These are phyloP conservation scores for Cystoderma amianthinum DNA, from an alignment of 768 basidiomycete species.

Conservation along the genomic window DNA sequence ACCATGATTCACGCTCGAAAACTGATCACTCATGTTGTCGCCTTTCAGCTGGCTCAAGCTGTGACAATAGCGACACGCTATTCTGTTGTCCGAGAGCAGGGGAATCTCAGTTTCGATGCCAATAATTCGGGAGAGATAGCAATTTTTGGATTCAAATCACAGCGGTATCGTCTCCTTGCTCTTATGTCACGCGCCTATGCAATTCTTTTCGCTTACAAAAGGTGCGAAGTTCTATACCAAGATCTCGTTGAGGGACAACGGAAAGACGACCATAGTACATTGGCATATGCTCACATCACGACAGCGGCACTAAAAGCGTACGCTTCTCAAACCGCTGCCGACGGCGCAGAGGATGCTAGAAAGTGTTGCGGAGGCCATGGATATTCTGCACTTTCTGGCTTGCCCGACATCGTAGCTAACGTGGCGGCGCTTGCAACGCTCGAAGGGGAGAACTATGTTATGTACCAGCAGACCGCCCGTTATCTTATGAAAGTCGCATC, in stretches of 20 bases:
- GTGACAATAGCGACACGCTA: slow-evolving; percentile 17
- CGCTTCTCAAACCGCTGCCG: slow-evolving; percentile 12
- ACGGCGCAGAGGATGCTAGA: slow-evolving; percentile 17
- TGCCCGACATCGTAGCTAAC: slow-evolving; percentile 11
- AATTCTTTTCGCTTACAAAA: slow-evolving; percentile 10
- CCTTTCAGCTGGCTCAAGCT: slow-evolving; percentile 17
- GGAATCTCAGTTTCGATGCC: slow-evolving; percentile 11
- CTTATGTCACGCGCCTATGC: slow-evolving; percentile 13
- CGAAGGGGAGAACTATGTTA: slow-evolving; percentile 19
- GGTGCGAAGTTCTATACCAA: slow-evolving; percentile 8
- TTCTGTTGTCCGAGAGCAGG: slow-evolving; percentile 17
- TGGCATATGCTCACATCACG: slow-evolving; percentile 10
- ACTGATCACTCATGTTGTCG: slow-evolving; percentile 7
- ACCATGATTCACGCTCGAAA: slow-evolving; percentile 14
- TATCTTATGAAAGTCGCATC: slow-evolving; percentile 13
- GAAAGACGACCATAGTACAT: slow-evolving; percentile 7
- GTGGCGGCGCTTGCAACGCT: slow-evolving; percentile 11
- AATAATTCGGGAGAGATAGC: slow-evolving; percentile 6
- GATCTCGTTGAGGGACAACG: slow-evolving; percentile 5
- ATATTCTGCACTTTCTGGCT: slow-evolving; percentile 14
- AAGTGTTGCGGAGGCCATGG: slow-evolving; percentile 18
- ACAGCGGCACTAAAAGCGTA: slow-evolving; percentile 16
- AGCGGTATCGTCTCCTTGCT: slow-evolving; percentile 13
- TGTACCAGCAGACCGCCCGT: slow-evolving; percentile 20
- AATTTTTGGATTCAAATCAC: slow-evolving; percentile 15